Base-by-base conservation (phyloP, 2,329 filamentous ascomycete genomes). In the Verticillium nonalfalfae region DNA sequence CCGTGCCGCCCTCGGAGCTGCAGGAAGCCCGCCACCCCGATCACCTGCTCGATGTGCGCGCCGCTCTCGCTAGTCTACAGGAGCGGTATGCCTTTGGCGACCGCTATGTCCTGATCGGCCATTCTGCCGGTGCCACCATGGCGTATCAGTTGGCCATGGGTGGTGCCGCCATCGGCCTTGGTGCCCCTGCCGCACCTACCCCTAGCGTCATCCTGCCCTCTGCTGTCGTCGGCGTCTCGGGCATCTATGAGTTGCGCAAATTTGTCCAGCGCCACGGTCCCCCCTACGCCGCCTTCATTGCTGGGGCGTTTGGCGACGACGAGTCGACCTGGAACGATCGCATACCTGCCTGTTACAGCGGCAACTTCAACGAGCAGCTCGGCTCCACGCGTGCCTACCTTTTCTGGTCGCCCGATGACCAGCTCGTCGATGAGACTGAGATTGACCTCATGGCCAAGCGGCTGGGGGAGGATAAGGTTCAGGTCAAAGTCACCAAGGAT, bases 221-320 rank as follows among this genome's bases (percentile, higher is more conserved):
- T 2, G 83, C 80, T 4, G 73, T 90, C n/a, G 70, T 90, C 4
- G 82, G 86, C 38, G 73, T 90, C 21, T 83, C 83, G 60, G 89
- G 89, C 1, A 84, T 92, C 26, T 91, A 90, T 72, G 84, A 89
- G 68, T 72, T 92, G 10, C 77, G 78, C 7, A 79, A 79, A 0
- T 72, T 91, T 21, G 75, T 79, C 33, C 72, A 76, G 56, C 76
- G 80, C 7, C 76, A 81, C 39, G 70, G 69, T 18, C 76, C 75
- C 6, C 71, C 68, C 34, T 92, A 91, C 70, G 70, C 74, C 6
- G 77, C 78, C 3, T 86, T 92, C 63, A 76, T 89, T 21, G 68
- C 72, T 3, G 79, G 76, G 6, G 87, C 88, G 1, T 91, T 91
- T 72, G 87, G 89, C 0, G 61, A 69, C 1, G 78, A 84, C 54